Evolutionary conservation across 176 grass and related monocot species (phyloP), one percentile per base, ranked within the genome.

Genomic region (Aegilops sharonensis): DNA sequence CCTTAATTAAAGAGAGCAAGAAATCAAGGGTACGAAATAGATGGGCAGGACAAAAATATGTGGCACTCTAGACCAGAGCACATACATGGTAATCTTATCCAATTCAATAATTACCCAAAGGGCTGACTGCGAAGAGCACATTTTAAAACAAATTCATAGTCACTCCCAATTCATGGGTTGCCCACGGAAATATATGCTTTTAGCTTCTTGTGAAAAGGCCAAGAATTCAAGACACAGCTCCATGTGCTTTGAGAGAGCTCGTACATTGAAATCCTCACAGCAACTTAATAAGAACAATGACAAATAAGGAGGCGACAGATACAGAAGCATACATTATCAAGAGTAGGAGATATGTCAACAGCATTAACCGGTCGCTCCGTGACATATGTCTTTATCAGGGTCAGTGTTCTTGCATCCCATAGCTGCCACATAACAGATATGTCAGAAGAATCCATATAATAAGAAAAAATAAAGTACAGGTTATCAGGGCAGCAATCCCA

Each of bases 351-450:
- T 64, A 99, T 91, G 68, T 95, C 94, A 20, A 89, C 91, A 80
- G 97, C 92, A 88, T 99, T 99, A 43, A 99, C 97, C 1, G 97
- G 97, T 31, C 83, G 89, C 81, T 99, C 97, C 0, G 80, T 96
- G 68, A 87, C 82, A 64, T 94, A 94, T 0, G 94, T 96, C 92
- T 96, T 96, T 68, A 99, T 89, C 50, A 91, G 79, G 67, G 90
- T 92, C 78, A 95, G 43, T 5, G 88, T 92, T 45, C 94, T 96
- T 83, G 88, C 10, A 81, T 99, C 97, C 92, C 92, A 99, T 9
- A 99, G 82, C 94, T 99, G 45, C 8, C 25, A 89, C 15, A 40
- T 14, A 73, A 27, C 48, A 75, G 13, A 78, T 14, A 48, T 63
- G 68, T 80, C 5, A 89, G 65, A 35, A 66, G 74, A 65, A 34